Evolutionary conservation across 2,329 filamentous ascomycete species (phyloP).

Genomic region (Lojkania enalia): DNA sequence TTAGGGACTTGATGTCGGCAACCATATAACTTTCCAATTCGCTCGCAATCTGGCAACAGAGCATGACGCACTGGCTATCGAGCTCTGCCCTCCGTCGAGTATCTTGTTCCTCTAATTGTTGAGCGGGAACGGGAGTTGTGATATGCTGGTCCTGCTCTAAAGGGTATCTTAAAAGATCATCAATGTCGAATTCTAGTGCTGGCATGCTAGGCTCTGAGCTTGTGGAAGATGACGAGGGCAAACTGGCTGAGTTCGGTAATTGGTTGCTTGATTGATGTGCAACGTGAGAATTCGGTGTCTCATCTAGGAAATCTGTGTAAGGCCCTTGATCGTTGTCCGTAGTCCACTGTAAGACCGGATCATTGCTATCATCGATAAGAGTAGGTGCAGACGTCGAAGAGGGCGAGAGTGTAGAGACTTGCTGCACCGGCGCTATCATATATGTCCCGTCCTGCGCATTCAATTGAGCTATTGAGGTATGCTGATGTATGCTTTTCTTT

Average conservation of each 20-base stretch:
- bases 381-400: conserved; percentile 1
- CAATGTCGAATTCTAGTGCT: conserved; percentile 5
- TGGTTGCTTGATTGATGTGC: background rate
- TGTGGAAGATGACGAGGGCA: background rate
- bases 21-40: conserved; percentile 15
- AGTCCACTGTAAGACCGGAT: conserved; percentile 3
- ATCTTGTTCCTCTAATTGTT: conserved; percentile 1
- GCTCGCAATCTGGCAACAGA: conserved; percentile 10
- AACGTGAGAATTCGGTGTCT: no score
- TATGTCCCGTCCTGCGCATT: background rate
- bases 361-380: background rate
- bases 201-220: conserved; percentile 1
- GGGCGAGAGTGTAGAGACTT: no score
- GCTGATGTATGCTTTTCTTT: conserved; percentile 6
- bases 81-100: conserved; percentile 2
- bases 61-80: conserved; percentile 15
- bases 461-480: background rate
- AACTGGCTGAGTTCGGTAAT: background rate
- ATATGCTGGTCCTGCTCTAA: conserved; percentile 1
- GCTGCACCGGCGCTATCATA: background rate
- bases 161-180: conserved; percentile 7
- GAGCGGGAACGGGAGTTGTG: background rate
- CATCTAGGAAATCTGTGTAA: background rate
- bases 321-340: conserved; percentile 1
- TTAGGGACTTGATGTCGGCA: conserved; percentile 9